These are phyloP conservation scores for Phytophthora tubulina DNA, from an alignment of 352 stramenopile genomes.

Conservation along the genomic window DNA sequence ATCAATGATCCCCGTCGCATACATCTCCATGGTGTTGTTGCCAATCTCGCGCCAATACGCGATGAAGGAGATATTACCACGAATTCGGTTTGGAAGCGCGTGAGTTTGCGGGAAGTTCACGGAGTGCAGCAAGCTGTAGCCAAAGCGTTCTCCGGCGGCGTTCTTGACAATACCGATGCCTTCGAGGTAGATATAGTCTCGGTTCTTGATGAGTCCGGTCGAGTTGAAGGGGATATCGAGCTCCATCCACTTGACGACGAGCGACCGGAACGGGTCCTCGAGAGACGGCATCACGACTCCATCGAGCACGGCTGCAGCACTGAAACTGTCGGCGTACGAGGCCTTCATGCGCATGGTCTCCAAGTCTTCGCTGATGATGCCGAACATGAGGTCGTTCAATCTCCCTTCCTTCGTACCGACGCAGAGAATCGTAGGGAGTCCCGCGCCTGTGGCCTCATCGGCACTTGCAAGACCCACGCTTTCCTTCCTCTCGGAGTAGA, in stretches of 20 bases:
- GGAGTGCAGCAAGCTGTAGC: slow-evolving; percentile 8
- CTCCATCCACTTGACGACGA: slow-evolving; percentile 12
- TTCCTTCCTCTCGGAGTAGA: slow-evolving; percentile 3
- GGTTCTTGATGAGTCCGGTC: slow-evolving; percentile 17
- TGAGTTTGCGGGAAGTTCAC: slow-evolving; percentile 8
- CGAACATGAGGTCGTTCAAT: slow-evolving; percentile 13
- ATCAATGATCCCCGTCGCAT: slow-evolving; percentile 5
- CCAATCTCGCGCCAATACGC: not conserved
- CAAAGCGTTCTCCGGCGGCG: slow-evolving; percentile 1
- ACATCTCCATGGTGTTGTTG: slow-evolving; percentile 12
- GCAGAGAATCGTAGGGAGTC: slow-evolving; percentile 3
- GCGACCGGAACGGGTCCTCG: slow-evolving; percentile 3
- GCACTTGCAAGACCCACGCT: not conserved
- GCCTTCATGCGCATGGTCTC: slow-evolving; percentile 16
- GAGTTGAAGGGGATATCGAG: slow-evolving; percentile 14
- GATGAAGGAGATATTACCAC: slow-evolving; percentile 12
- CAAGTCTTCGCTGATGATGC: slow-evolving; percentile 15
- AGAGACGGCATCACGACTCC: slow-evolving; percentile 8
- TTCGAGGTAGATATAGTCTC: slow-evolving; percentile 13
- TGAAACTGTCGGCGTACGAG: slow-evolving; percentile 8
- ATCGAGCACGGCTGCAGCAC: slow-evolving; percentile 3
- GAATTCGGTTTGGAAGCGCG: slow-evolving; percentile 6
- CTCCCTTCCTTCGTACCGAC: slow-evolving; percentile 3
- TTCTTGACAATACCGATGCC: slow-evolving; percentile 16
- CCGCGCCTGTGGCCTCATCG: not conserved